phyloP scores from a whole-genome alignment of 2,329 filamentous ascomycete genomes.

The Venturiaceae sp. region DNA sequence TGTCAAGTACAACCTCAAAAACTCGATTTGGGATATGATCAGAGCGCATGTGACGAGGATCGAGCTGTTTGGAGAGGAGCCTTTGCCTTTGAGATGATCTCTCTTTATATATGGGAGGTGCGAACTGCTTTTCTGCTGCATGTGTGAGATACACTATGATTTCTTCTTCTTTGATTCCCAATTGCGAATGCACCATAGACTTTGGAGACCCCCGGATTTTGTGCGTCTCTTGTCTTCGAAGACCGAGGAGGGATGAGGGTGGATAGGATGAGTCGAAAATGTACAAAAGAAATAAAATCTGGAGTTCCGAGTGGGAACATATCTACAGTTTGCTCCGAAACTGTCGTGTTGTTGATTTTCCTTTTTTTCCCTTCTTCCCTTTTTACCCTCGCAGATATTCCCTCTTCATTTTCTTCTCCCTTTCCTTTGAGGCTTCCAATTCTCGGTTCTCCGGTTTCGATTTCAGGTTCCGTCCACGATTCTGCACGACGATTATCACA shows the following conservation, averaged over 20 bases:
- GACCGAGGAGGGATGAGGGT: not conserved
- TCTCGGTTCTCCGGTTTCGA: not conserved
- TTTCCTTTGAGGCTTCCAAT: too few relatives aligned
- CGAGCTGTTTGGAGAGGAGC: conserved; percentile 2
- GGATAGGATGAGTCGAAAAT: not conserved
- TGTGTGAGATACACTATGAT: not conserved
- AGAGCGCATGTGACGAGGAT: conserved; percentile 2
- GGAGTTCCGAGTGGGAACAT: not conserved
- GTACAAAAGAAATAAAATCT: not conserved
- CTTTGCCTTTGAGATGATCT: not conserved
- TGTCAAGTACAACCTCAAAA: conserved; percentile 6
- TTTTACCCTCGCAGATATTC: too few relatives aligned
- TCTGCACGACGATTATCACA: not conserved
- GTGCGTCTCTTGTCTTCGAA: not conserved
- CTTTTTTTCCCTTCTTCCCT: too few relatives aligned
- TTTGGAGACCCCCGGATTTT: not conserved
- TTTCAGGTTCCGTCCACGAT: too few relatives aligned
- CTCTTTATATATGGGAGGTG: not conserved
- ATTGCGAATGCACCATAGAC: not conserved
- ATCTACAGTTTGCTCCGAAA: too few relatives aligned
- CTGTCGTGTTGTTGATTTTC: too few relatives aligned
- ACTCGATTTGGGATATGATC: conserved; percentile 7
- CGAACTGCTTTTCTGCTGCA: not conserved
- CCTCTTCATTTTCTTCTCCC: too few relatives aligned
- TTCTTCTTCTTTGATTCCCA: not conserved